These are phyloP conservation scores for Sporothrix curviconia DNA, from an alignment of 2,329 filamentous ascomycete species.

Conservation along the genomic window DNA sequence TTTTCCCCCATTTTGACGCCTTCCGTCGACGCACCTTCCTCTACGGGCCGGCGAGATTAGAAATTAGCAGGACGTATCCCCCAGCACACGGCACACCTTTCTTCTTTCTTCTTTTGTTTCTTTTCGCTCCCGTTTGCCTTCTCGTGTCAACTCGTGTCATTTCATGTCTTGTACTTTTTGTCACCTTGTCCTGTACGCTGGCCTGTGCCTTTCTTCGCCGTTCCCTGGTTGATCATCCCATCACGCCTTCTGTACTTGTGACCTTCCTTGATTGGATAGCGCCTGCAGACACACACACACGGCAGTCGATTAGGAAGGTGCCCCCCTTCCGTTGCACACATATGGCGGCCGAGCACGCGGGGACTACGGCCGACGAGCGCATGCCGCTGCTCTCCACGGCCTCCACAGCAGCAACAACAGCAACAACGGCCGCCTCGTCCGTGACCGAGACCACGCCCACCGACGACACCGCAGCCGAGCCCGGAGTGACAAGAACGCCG, in stretches of 20 bases:
- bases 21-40: background rate
- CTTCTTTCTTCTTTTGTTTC: background rate
- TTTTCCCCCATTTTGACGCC: background rate
- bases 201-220: background rate
- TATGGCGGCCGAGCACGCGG: too few species aligned
- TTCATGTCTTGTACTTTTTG: background rate
- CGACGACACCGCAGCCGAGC: background rate
- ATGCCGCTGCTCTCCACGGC: slow-evolving; percentile 17
- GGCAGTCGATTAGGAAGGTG: background rate
- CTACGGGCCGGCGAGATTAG: background rate
- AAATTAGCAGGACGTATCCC: too few species aligned
- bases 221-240: background rate
- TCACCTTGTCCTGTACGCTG: background rate
- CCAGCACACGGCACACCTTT: background rate
- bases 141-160: background rate
- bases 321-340: background rate
- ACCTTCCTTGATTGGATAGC: background rate
- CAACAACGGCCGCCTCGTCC: too few species aligned
- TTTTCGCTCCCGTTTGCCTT: background rate
- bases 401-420: background rate
- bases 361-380: slow-evolving; percentile 13
- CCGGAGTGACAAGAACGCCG: background rate
- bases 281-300: too few species aligned
- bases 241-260: background rate
- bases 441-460: background rate